Conservation (phyloP, 179 eudicot genomes). For the Vitellaria paradoxa region DNA sequence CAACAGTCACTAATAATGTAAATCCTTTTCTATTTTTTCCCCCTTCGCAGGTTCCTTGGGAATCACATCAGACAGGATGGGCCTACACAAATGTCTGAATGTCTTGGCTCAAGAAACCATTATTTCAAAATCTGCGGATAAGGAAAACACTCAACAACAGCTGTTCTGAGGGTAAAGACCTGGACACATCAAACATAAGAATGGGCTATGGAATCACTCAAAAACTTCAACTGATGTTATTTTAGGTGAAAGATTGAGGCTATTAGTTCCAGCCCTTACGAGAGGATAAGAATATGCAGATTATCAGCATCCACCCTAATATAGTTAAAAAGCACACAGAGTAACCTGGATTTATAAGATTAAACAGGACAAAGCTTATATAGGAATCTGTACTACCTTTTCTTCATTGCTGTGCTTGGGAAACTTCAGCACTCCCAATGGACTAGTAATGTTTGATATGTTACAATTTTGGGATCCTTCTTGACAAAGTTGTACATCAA, state of each 20-base stretch:
- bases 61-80: no score
- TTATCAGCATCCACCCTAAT: not conserved
- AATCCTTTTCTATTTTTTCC: no score
- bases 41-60: no score
- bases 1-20: no score
- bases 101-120: no score
- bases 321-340: not conserved
- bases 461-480: conserved; percentile 70
- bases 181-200: not conserved
- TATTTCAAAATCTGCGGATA: not conserved
- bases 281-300: not conserved
- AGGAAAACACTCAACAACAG: not conserved
- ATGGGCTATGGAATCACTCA: not conserved
- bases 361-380: conserved; percentile 1
- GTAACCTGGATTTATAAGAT: not conserved
- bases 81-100: no score
- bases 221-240: not conserved
- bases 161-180: not conserved
- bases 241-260: not conserved
- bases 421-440: conserved; percentile 48
- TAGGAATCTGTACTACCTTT: conserved; percentile 48
- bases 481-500: conserved; percentile 92
- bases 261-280: not conserved
- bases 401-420: conserved; percentile 87
- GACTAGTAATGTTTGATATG: conserved; percentile 45